Conservation (phyloP, 306 rosid species). For the Glycyrrhiza uralensis region DNA sequence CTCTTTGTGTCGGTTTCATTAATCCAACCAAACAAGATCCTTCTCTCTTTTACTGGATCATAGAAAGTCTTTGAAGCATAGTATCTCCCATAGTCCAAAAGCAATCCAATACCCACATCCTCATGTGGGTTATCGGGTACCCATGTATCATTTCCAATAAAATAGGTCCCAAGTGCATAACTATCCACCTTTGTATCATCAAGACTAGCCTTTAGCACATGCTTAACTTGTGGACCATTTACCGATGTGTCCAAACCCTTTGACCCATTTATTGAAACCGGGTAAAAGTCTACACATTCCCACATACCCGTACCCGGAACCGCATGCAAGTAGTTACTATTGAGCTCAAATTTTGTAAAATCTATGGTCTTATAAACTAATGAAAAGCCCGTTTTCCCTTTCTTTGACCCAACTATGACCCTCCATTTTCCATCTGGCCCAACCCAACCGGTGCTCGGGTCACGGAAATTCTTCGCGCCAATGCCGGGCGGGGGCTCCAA, state of each 20-base stretch:
- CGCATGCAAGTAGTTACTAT: conserved; percentile 38
- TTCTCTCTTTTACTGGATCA: conserved; percentile 55
- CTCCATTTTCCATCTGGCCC: conserved; percentile 73
- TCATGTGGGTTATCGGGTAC: conserved; percentile 65
- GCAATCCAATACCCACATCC: conserved; percentile 76
- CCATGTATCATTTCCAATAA: conserved; percentile 59
- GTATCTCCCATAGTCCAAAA: conserved; percentile 67
- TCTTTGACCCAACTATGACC: conserved; percentile 49
- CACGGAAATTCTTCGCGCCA: conserved; percentile 48
- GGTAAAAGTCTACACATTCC: conserved; percentile 86
- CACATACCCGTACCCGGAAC: conserved; percentile 88
- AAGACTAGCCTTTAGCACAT: conserved; percentile 71
- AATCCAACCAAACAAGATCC: conserved; percentile 73
- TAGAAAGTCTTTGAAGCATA: conserved; percentile 80
- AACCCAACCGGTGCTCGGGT: conserved; percentile 68
- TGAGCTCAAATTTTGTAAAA: conserved; percentile 39
- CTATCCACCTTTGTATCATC: conserved; percentile 55
- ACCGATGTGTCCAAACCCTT: conserved; percentile 62
- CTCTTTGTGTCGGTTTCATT: conserved; percentile 60
- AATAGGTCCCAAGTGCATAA: conserved; percentile 75
- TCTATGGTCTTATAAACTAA: conserved; percentile 51
- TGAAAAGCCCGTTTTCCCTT: conserved; percentile 34
- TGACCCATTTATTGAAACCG: conserved; percentile 48
- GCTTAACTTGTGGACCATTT: conserved; percentile 49
- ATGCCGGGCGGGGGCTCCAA: conserved; percentile 58